phyloP scores from a whole-genome alignment of 148 eudicot species.

The Vaccinium corymbosum region DNA sequence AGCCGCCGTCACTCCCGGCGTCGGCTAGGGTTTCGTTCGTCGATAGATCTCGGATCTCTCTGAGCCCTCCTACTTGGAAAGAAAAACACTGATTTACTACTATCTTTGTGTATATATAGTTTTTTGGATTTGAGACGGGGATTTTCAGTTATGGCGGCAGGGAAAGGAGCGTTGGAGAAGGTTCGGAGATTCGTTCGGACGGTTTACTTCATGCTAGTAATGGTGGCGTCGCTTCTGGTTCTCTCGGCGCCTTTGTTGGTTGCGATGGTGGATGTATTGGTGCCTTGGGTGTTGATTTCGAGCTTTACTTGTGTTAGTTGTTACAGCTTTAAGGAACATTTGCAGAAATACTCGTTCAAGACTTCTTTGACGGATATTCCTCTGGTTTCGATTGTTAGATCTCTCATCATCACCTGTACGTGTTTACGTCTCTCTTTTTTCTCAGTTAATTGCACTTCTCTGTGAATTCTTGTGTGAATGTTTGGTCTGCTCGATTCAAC shows the following conservation, averaged over 20 bases:
- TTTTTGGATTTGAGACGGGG: background rate
- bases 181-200: conserved; percentile 54
- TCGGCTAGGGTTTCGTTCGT: conserved; percentile 35
- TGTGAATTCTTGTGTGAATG: background rate
- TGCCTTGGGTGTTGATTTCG: conserved; percentile 63
- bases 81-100: background rate
- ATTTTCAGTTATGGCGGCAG: conserved; percentile 24
- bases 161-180: conserved; percentile 53
- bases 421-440: background rate
- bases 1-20: conserved; percentile 7
- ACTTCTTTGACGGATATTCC: conserved; percentile 85
- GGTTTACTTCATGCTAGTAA: conserved; percentile 79
- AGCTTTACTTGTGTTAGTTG: conserved; percentile 76
- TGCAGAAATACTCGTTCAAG: conserved; percentile 64
- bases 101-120: background rate
- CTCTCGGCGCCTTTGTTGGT: conserved; percentile 64
- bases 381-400: conserved; percentile 77
- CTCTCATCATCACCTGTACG: conserved; percentile 75
- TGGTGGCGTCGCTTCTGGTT: conserved; percentile 70
- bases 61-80: conserved; percentile 28
- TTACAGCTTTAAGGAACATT: conserved; percentile 54
- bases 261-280: conserved; percentile 63
- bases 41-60: conserved; percentile 39
- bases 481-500: background rate
- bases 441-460: background rate